Evolutionary conservation across 805 yeast genomes (phyloP), one percentile per base, ranked within the genome.

Genomic region (Teunomyces aglyptinius): DNA sequence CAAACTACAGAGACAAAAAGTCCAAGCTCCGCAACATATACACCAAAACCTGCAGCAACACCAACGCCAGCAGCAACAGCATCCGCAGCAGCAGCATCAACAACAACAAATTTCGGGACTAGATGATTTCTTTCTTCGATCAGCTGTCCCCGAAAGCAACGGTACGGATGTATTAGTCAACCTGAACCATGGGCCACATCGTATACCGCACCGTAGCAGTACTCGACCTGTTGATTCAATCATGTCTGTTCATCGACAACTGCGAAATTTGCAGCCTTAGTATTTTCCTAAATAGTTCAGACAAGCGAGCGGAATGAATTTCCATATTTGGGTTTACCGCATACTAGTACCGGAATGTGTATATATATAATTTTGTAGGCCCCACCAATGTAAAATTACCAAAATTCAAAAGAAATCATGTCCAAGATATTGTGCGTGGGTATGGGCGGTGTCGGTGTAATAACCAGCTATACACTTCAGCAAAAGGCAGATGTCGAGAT

Each of bases 361-460:
- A 38, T 36, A 36, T 26, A 15, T 31, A 13, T 31, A 31, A 13
- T 7, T 13, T 29, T 13, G 12, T 29, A n/a, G 13, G 13, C 32
- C n/a, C 32, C 32, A 29, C 13, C 8, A 29, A 29, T n/a, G 32
- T n/a, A 29, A 29, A 29, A 13, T 29, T 29, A 29, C 11, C 15
- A 8, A 19, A 29, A 41, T 36, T 7, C 7, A 16, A 39, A 28
- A 8, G 19, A 13, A 35, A 40, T 16, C 27, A 46, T 43, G 44
- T 35, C 47, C 12, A 61, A 60, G 28, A 80, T 83, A n/a, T 70
- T 88, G n/a, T 68, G 86, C n/a, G 76, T 89, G 39, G 96, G 96
- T 7, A 77, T 88, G 45, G 96, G 96, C 10, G 96, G 96, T 34
- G 94, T 89, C 12, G 96, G 96, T 29, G 77, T 88, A 16, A 78